phyloP scores from a whole-genome alignment of 441 rosid species.

The Eutrema salsugineum region DNA sequence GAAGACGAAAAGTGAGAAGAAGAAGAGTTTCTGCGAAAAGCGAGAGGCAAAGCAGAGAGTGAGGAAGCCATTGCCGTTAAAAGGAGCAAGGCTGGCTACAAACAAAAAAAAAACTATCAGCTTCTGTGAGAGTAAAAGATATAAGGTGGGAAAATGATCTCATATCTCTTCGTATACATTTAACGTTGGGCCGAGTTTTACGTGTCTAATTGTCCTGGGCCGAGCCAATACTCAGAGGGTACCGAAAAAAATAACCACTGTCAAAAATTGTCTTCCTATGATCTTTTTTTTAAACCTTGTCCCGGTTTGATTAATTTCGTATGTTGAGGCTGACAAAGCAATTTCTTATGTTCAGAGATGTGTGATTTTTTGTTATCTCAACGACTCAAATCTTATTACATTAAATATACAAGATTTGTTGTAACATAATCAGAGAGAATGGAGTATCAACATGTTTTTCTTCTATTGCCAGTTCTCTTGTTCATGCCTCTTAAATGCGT shows the following conservation, averaged over 20 bases:
- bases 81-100: background rate
- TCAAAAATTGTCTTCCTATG: too few species aligned
- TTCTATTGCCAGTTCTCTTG: background rate
- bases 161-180: background rate
- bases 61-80: conserved; percentile 30
- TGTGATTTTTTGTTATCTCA: too few species aligned
- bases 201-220: background rate
- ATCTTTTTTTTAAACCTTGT: background rate
- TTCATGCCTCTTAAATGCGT: background rate
- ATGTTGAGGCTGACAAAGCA: too few species aligned
- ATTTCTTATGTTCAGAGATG: too few species aligned
- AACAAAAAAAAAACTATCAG: background rate
- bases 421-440: too few species aligned
- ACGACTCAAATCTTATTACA: too few species aligned
- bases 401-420: too few species aligned
- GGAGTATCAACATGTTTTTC: background rate
- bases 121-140: conserved; percentile 8
- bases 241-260: background rate
- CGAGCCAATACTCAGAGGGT: background rate
- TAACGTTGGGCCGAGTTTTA: background rate
- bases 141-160: conserved; percentile 16
- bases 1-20: conserved; percentile 24
- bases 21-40: conserved; percentile 26
- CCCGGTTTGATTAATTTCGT: background rate
- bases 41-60: conserved; percentile 49